Evolutionary conservation across 2,329 filamentous ascomycete genomes (phyloP), one percentile per base, ranked within the genome.

Genomic region (Ilyonectria destructans): DNA sequence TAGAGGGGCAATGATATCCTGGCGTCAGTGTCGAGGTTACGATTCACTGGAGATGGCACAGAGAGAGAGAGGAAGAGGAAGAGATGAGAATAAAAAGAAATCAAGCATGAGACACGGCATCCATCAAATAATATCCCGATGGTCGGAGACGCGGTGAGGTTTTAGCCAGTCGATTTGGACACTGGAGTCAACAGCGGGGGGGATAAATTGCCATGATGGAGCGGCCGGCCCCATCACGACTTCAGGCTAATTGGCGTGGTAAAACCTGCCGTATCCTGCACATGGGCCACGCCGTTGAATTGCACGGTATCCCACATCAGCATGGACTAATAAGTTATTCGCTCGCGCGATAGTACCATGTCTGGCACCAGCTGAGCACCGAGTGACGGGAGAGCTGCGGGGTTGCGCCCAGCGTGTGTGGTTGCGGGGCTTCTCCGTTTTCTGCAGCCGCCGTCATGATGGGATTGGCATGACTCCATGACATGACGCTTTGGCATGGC

Each of bases 151-250:
- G 55, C 46, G 65, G 65, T 60, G 66, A 71, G 62, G 58, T 66
- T 67, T 73, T 70, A 68, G 63, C 57, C 67, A 63, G 57, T 60
- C 63, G 56, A 57, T 69, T 56, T 68, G 55, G 54, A 40, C 33
- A 64, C 52, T 43, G 48, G 26, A 51, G 26, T 23, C 49, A 43
- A 56, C 54, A 51, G 59, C 56, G 35, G 60, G 46, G 51, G 65
- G 71, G 71, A 61, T 75, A 75, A 75, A 75, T 75, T 17, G 70
- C 58, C 62, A 71, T 55, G 65, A 66, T 62, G 58, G 59, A 71
- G 57, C 56, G 64, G 48, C 58, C 45, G 70, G 68, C 54, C 62
- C 73, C 73, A 75, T 73, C 71, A 70, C 70, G 71, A 75, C 72
- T 70, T 75, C 73, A 75, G 73, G 73, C 73, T 75, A 75, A 75